These are phyloP conservation scores for Ormosia emarginata DNA, from an alignment of 306 rosid species.

Conservation along the genomic window DNA sequence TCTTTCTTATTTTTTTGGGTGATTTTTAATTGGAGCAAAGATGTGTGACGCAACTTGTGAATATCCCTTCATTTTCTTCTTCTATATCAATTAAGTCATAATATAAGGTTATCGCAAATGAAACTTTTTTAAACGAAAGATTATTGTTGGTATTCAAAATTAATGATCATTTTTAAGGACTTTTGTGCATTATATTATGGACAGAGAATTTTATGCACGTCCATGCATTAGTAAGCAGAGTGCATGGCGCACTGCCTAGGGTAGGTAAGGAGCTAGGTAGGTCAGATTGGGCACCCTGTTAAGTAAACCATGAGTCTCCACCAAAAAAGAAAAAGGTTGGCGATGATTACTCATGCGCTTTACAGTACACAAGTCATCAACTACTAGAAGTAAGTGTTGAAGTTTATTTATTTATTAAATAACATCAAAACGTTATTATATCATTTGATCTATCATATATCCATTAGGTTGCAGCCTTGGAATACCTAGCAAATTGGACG, in stretches of 20 bases:
- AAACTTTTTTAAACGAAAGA: background rate
- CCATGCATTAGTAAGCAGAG: constrained; percentile 27
- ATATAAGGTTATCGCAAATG: background rate
- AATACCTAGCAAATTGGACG: background rate
- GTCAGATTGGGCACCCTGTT: constrained; percentile 18
- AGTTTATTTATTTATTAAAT: background rate
- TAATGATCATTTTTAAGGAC: background rate
- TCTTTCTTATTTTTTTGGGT: no score
- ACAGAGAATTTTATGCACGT: background rate
- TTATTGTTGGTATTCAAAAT: background rate
- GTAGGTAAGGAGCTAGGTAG: constrained; percentile 22
- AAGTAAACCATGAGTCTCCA: constrained; percentile 14
- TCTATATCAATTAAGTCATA: background rate
- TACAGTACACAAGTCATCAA: constrained; percentile 2
- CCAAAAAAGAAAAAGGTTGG: background rate
- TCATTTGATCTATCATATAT: background rate
- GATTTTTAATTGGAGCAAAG: background rate
- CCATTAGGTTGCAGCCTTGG: background rate
- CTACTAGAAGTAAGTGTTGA: background rate
- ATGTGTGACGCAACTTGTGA: background rate
- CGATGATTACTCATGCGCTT: background rate
- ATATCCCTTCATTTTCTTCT: background rate
- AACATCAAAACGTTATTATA: background rate
- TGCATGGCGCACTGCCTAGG: constrained; percentile 32
- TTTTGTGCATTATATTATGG: background rate